These are phyloP conservation scores for Coniosporium apollinis DNA, from an alignment of 495 filamentous ascomycete genomes.

Conservation along the genomic window DNA sequence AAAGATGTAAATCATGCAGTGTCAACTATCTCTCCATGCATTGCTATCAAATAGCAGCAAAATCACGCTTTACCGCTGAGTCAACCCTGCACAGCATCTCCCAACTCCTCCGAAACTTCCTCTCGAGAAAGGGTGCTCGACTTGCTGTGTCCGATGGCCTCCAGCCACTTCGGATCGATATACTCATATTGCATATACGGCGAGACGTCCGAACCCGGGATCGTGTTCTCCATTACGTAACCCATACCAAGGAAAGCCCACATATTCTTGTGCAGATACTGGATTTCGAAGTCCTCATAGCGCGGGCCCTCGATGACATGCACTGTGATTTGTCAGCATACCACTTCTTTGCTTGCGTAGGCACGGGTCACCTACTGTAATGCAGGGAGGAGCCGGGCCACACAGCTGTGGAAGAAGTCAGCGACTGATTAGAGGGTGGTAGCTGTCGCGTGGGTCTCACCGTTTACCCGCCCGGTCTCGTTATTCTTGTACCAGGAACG, in stretches of 20 bases:
- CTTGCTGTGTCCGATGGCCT: constrained; percentile 4
- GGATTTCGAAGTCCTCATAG: constrained; percentile 24
- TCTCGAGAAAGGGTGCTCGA: not conserved
- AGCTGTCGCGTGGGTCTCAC: too few relatives aligned
- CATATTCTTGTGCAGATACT: constrained; percentile 18
- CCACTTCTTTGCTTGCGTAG: not conserved
- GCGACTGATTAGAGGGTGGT: too few relatives aligned
- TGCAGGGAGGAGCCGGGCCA: constrained; percentile 20
- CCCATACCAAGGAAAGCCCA: constrained; percentile 24
- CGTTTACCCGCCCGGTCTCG: constrained; percentile 21
- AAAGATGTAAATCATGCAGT: too few relatives aligned
- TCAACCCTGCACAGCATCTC: not conserved
- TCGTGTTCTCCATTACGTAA: constrained; percentile 7
- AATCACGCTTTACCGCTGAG: too few relatives aligned
- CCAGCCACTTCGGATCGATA: constrained; percentile 21
- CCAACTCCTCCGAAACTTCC: not conserved
- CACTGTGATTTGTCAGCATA: not conserved
- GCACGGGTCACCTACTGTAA: constrained; percentile 8
- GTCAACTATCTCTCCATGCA: too few relatives aligned
- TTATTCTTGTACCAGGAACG: constrained; percentile 23
- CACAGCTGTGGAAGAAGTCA: constrained; percentile 9
- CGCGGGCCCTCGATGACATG: constrained; percentile 15
- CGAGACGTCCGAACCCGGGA: constrained; percentile 9
- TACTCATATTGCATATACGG: constrained; percentile 22
- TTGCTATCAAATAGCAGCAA: too few relatives aligned